Conservation (phyloP, 768 basidiomycete genomes). For the Pleurotus pulmonarius region DNA sequence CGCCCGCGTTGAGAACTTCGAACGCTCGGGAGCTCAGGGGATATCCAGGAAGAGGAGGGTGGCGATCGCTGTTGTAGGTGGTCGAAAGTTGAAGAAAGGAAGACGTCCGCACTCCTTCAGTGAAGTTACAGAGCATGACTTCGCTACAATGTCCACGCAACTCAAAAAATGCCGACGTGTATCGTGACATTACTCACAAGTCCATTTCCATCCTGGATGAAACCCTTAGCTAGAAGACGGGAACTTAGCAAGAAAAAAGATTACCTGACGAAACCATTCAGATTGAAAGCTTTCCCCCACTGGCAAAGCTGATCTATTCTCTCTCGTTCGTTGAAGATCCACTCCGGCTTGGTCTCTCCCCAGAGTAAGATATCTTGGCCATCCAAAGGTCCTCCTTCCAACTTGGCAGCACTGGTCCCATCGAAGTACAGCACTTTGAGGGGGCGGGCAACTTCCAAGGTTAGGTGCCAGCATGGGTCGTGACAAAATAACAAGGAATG, state of each 20-base stretch:
- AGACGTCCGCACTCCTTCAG: constrained; percentile 13
- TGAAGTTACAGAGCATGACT: constrained; percentile 30
- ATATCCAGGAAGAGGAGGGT: background rate
- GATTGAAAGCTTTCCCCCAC: constrained; percentile 34
- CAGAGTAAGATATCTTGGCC: constrained; percentile 32
- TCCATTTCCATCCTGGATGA: constrained; percentile 14
- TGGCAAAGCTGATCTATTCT: constrained; percentile 36
- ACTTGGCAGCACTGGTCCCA: constrained; percentile 31
- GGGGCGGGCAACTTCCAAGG: constrained; percentile 19
- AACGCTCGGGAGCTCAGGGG: background rate
- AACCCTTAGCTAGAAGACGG: background rate
- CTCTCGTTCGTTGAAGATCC: constrained; percentile 24
- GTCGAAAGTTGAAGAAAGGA: background rate
- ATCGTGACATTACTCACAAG: constrained; percentile 19
- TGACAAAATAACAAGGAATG: constrained; percentile 19
- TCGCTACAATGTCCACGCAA: constrained; percentile 21
- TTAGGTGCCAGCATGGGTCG: constrained; percentile 8
- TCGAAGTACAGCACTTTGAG: constrained; percentile 37
- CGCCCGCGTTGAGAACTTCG: constrained; percentile 21
- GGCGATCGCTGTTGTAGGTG: background rate
- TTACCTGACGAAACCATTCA: constrained; percentile 46
- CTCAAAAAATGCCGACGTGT: background rate
- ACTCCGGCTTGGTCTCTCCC: constrained; percentile 17
- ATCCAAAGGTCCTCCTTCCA: constrained; percentile 27
- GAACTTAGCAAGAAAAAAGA: background rate